Conservation (phyloP, 2,329 filamentous ascomycete genomes). For the Exophiala dermatitidis region DNA sequence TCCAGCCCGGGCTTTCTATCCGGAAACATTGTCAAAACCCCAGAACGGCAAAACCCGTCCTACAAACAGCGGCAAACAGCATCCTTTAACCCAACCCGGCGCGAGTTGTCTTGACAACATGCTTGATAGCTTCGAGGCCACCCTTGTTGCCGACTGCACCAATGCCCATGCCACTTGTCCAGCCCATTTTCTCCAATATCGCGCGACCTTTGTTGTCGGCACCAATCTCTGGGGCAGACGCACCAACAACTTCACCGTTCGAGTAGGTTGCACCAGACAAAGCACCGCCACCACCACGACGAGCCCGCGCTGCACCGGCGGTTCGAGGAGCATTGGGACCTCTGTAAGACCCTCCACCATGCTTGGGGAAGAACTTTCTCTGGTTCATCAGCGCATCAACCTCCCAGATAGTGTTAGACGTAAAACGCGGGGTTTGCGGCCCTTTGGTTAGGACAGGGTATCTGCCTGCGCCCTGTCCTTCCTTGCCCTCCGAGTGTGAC, state of each 20-base stretch:
- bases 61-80: not conserved
- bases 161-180: slow-evolving; percentile 77
- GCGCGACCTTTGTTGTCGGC: slow-evolving; percentile 73
- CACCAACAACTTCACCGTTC: slow-evolving; percentile 85
- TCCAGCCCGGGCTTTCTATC: too few relatives aligned
- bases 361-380: slow-evolving; percentile 26
- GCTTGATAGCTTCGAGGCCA: slow-evolving; percentile 75
- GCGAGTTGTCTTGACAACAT: slow-evolving; percentile 79
- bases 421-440: slow-evolving; percentile 54
- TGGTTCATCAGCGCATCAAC: slow-evolving; percentile 32
- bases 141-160: slow-evolving; percentile 79
- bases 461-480: slow-evolving; percentile 63
- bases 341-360: slow-evolving; percentile 8
- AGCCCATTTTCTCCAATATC: slow-evolving; percentile 96
- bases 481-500: slow-evolving; percentile 72
- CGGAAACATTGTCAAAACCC: too few relatives aligned
- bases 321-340: slow-evolving; percentile 3
- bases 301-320: slow-evolving; percentile 26
- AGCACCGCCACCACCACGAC: slow-evolving; percentile 34
- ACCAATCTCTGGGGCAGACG: slow-evolving; percentile 73
- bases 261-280: slow-evolving; percentile 53
- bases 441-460: slow-evolving; percentile 75
- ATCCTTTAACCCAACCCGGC: slow-evolving; percentile 61
- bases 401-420: slow-evolving; percentile 47
- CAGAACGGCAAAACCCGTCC: too few relatives aligned